Evolutionary conservation across 768 basidiomycete species (phyloP), one percentile per base, ranked within the genome.

Genomic region (Suillus tomentosus): DNA sequence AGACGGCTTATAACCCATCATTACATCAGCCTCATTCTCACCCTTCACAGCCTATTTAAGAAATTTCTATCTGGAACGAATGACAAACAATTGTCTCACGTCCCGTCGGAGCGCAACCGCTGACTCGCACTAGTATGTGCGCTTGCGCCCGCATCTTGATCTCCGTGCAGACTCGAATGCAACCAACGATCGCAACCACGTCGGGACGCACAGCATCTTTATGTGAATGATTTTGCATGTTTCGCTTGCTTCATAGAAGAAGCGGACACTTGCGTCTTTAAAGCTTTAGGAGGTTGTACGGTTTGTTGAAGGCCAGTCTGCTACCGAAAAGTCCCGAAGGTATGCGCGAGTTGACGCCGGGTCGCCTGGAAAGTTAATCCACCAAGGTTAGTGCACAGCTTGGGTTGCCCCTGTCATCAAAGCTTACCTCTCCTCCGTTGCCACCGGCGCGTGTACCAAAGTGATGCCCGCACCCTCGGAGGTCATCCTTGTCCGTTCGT

Each of bases 21-120:
- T 77, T 73, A 75, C 66, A 76, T 76, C 74, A 77, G 71, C 71
- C 15, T 11, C 27, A 8, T 64, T 75, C 75, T 66, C 75, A 76
- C 72, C 61, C 13, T 58, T 60, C 67, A 68, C 76, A 60, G 74
- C 74, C 69, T 55, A 43, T 51, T 54, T 39, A 8, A 37, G 60
- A 22, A 10, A 66, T n/a, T 53, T 58, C 62, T 40, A 57, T 8
- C 36, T 24, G 51, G 50, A 17, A 31, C 34, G 64, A 73, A 53
- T 53, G 45, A 50, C 61, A 61, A 13, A 19, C 11, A 13, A 24
- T 50, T 50, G 19, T n/a, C 19, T 47, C 45, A 48, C n/a, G 9
- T 10, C 5, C 61, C 54, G 61, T 62, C 53, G 61, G 54, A 31
- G 61, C 22, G 40, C 11, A 59, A 40, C 42, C 17, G 51, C 48